Conservation (phyloP, 179 eudicot genomes). For the Drosera spatulata region DNA sequence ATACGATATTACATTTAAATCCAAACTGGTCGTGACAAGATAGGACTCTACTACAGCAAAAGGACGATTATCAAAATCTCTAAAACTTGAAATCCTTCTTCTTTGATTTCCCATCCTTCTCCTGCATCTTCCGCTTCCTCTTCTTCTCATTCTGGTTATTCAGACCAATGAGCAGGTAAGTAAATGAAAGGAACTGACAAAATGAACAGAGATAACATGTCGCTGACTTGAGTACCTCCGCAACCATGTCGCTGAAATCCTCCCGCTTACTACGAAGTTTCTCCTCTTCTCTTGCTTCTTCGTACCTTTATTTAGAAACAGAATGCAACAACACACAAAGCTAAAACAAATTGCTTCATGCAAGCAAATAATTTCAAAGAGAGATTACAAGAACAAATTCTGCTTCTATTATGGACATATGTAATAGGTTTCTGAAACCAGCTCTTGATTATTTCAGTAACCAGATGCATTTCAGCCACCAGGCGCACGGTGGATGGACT, state of each 20-base stretch:
- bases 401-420: too few species aligned
- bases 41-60: neutral
- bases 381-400: too few species aligned
- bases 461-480: too few species aligned
- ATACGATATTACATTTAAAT: neutral
- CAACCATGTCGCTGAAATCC: slow-evolving; percentile 77
- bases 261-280: slow-evolving; percentile 49
- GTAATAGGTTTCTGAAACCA: too few species aligned
- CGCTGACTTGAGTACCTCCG: slow-evolving; percentile 28
- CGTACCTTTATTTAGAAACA: slow-evolving; percentile 28
- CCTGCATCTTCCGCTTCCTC: slow-evolving; percentile 70
- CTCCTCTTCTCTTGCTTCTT: slow-evolving; percentile 75
- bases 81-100: slow-evolving; percentile 66
- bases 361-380: too few species aligned
- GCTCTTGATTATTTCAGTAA: too few species aligned
- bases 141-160: slow-evolving; percentile 48
- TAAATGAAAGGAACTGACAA: too few species aligned
- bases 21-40: neutral
- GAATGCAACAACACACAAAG: neutral
- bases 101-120: slow-evolving; percentile 66
- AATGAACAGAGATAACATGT: too few species aligned
- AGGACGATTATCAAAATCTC: neutral
- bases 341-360: neutral
- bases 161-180: too few species aligned
- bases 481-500: too few species aligned